Evolutionary conservation across 441 rosid species (phyloP), one percentile per base, ranked within the genome.

Genomic region (Gossypium schwendimanii): DNA sequence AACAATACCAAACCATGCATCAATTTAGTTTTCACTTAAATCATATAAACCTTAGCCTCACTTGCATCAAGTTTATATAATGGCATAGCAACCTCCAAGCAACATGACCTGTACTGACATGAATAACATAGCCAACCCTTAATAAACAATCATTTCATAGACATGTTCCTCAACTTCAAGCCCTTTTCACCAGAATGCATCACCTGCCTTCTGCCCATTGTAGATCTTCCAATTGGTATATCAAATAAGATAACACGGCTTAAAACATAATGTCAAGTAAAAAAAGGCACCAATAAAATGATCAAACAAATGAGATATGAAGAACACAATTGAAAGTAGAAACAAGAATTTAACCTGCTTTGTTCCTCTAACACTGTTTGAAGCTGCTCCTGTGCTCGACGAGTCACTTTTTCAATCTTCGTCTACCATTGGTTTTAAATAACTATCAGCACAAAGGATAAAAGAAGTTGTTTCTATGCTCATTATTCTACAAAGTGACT

Each of bases 381-480:
- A 80, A 96, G 89, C 74, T 93, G 98, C 86, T 96, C 98, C 81
- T 96, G 99, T 6, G 99, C 98, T 79, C 90, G 81, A 70, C 98
- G 97, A 82, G 99, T 93, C 80, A 93, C 98, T 84, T 88, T 89
- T 87, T 92, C 99, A 61, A 96, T 82, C 84, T 87, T 93, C 83
- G 79, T 91, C 99, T 96, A 86, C 69, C 70, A 66, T 80, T 63
- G 50, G 66, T 76, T 63, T 64, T 33, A 57, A 71, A 41, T 45
- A 73, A 47, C 41, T 4, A 77, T 74, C 64, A 83, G 66, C 50
- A 69, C 44, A 26, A 31, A 21, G 26, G 45, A 54, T 69, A 57
- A 20, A 18, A 26, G 21, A 26, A 21, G 26, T 41, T 26, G 50
- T 53, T 45, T 3, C 52, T 33, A 4, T 39, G 33, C 44, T 70